Evolutionary conservation across 1,284 basidiomycete species (phyloP).

Genomic region (Ceratobasidium sp.): DNA sequence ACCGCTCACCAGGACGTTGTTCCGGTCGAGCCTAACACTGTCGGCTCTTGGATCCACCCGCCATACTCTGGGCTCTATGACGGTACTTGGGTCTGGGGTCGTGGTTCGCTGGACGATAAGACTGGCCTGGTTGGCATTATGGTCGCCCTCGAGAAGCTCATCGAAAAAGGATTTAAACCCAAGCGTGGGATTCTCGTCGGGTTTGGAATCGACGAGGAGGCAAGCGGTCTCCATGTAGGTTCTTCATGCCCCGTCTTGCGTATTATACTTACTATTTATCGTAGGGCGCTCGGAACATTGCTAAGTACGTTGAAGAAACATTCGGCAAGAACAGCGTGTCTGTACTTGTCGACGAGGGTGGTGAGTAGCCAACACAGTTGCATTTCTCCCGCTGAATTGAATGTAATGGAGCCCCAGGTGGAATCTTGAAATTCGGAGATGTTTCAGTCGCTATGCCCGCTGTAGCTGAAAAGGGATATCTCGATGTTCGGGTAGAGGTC

Average conservation of each 20-base stretch:
- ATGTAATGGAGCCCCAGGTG: conserved; percentile 55
- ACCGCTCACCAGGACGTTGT: conserved; percentile 66
- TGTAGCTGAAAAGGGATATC: conserved; percentile 62
- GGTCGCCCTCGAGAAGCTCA: conserved; percentile 59
- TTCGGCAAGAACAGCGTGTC: conserved; percentile 60
- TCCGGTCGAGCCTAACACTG: conserved; percentile 63
- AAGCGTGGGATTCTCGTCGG: conserved; percentile 60
- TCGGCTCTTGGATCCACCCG: conserved; percentile 62
- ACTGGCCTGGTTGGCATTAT: conserved; percentile 53
- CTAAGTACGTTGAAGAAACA: conserved; percentile 55
- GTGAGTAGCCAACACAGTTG: conserved; percentile 21
- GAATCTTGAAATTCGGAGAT: conserved; percentile 54
- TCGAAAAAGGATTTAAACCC: conserved; percentile 61
- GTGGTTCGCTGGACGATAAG: conserved; percentile 62
- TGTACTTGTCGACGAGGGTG: conserved; percentile 61
- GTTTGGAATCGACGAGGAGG: conserved; percentile 68
- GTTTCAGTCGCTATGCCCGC: conserved; percentile 60
- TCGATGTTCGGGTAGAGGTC: conserved; percentile 51
- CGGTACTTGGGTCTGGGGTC: conserved; percentile 65
- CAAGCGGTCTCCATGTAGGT: conserved; percentile 52
- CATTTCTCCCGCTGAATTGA: conserved; percentile 1
- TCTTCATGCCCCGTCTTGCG: not conserved
- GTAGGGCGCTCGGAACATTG: conserved; percentile 57
- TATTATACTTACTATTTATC: not conserved
- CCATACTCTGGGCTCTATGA: conserved; percentile 64